Conservation (phyloP, 2,329 filamentous ascomycete genomes). For the Cucurbitaria berberidis region DNA sequence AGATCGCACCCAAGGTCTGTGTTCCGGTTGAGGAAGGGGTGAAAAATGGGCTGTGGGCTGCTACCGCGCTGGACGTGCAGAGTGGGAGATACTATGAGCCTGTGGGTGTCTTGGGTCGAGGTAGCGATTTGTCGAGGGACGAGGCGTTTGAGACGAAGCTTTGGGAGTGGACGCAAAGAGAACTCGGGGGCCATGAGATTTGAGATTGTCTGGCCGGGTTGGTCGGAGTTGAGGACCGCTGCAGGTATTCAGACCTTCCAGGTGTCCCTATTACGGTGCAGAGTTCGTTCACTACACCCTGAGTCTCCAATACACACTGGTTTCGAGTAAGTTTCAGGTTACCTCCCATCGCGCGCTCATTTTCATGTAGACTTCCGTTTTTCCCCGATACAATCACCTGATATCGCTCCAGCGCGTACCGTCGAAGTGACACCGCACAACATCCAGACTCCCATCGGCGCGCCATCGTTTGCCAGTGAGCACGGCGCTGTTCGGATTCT, state of each 20-base stretch:
- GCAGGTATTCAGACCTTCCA: neutral
- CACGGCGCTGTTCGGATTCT: neutral
- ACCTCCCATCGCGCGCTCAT: neutral
- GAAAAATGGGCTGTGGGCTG: constrained; percentile 55
- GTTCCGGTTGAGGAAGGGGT: constrained; percentile 6
- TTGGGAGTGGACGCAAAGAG: constrained; percentile 30
- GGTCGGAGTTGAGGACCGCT: neutral
- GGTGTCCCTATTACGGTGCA: neutral
- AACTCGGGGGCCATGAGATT: constrained; percentile 5
- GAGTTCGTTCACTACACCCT: neutral
- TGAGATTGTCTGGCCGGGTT: neutral
- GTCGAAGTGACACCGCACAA: neutral
- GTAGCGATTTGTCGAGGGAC: constrained; percentile 6
- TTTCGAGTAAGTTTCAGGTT: neutral
- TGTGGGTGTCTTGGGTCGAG: constrained; percentile 10
- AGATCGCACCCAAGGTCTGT: constrained; percentile 6
- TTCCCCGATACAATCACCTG: neutral
- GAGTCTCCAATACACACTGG: neutral
- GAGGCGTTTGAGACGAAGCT: constrained; percentile 13
- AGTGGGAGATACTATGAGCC: constrained; percentile 49
- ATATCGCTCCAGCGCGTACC: neutral
- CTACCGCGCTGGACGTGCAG: constrained; percentile 38
- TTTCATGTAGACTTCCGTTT: neutral
- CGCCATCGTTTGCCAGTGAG: constrained; percentile 5
- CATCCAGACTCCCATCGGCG: neutral